Evolutionary conservation across 176 grass and related monocot species (phyloP), one percentile per base, ranked within the genome.

Genomic region (Triticum dicoccoides): DNA sequence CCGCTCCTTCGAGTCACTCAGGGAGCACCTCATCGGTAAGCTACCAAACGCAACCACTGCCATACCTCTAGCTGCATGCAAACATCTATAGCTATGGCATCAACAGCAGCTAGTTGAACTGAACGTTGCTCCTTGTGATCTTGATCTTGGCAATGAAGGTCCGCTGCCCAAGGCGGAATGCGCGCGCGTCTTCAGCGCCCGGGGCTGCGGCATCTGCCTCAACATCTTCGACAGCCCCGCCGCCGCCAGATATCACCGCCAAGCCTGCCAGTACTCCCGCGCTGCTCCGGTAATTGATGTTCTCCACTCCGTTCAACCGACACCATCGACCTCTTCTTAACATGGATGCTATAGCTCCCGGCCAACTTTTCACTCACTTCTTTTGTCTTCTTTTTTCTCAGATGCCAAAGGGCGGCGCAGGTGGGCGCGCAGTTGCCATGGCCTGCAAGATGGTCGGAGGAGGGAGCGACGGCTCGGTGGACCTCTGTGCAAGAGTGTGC

Each of bases 21-120:
- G 95, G 80, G 95, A 98, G 77, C 93, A 98, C 83, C 92, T 98
- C 77, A 98, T 98, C 38, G 95, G 95, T 95, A 74, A 76, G 58
- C 47, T 21, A 27, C 8, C 14, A 34, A 34, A 56, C 17, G 18
- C 51, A 18, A 17, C 44, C 3, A 13, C 44, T 4, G 1, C 44
- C 44, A 45, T 2, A 10, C 3, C 41, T 44, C 41, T 44, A 44
- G 41, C 9, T 44, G 41, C 39, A 42, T 42, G 39, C 41, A 44
- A 44, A 44, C 11, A 58, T 21, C 54, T 58, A 20, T 58, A 59
- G 56, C 56, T 21, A 59, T 21, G 18, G 2, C 56, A 21, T 59
- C 56, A 18, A 20, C 17, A 21, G 5, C 56, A 8, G 17, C 20
- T 59, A 8, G 17, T 7, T 59, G 56, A 59, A 59, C 56, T 59